Base-by-base conservation (phyloP, 768 basidiomycete genomes). In the Trametes sanguinea region DNA sequence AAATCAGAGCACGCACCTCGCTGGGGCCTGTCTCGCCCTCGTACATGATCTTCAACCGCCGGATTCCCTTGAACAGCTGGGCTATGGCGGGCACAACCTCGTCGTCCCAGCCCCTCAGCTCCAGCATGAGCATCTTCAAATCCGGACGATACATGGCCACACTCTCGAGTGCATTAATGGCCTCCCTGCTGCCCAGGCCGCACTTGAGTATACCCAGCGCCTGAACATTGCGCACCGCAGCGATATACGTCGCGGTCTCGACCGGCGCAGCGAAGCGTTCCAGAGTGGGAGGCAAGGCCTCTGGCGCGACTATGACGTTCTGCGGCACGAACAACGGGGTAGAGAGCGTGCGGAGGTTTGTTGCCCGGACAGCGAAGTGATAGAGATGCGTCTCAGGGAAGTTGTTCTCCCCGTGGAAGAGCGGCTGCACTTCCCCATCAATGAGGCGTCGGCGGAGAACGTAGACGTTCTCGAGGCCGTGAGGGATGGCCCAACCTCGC, bases 11-110 rank as follows among this genome's bases (percentile, higher is more conserved):
- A 69, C 79, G 29, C 47, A 81, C 81, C 70, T 82, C 81, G 29
- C 73, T 69, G 8, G 80, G 79, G 27, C 72, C 69, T 0, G 69
- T 73, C n/a, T 68, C 64, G 13, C 62, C 62, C 35, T 68, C 75
- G 67, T 76, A 82, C 60, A 71, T 72, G 63, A 83, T 72, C 62
- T 76, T 75, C 17, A 83, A 70, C 43, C 74, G 73, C n/a, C 71
- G 69, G 6, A 83, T 64, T 9, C 67, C 59, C 8, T 57, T 62
- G 58, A 81, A 80, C 42, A 79, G 73, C 47, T 72, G 68, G n/a
- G 72, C 71, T 27, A 80, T 65, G 5, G 79, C 80, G 42, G 78
- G 74, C 17, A 82, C 65, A 7, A 82, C 74, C 63, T 82, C 81
- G 44, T 78, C 72, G 59, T 82, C 80, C 81, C 81, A 83, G 54